Percentiles rank a stretch among this genome's conserved stretches.
Evolutionary conservation across 2,329 filamentous ascomycete species (phyloP).

Genomic region (Pseudogymnoascus sp.): DNA sequence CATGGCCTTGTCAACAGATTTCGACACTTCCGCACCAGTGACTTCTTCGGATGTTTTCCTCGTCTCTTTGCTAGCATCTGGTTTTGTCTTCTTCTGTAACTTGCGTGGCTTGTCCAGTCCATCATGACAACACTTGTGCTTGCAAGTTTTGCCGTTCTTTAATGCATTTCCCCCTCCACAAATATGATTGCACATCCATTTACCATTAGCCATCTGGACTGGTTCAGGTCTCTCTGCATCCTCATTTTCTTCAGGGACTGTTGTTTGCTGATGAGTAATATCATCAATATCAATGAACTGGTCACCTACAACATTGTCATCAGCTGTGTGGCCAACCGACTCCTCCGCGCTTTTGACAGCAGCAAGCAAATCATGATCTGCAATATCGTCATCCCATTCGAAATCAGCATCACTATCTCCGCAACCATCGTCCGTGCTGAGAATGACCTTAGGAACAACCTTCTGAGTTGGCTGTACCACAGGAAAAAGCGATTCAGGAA

Average conservation of each 20-base stretch:
- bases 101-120: constrained; percentile 54
- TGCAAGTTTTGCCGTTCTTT: constrained; percentile 43
- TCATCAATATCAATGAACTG: constrained; percentile 46
- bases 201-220: constrained; percentile 55
- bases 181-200: constrained; percentile 63
- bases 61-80: neutral
- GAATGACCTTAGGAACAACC: constrained; percentile 1
- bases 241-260: neutral
- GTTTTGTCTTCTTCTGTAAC: neutral
- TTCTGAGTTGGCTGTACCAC: neutral
- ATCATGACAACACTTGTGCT: constrained; percentile 64
- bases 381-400: constrained; percentile 25
- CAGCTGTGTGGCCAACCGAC: constrained; percentile 17
- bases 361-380: constrained; percentile 36
- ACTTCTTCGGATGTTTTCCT: neutral
- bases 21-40: neutral
- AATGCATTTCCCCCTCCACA: constrained; percentile 40
- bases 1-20: neutral
- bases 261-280: constrained; percentile 35
- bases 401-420: constrained; percentile 24
- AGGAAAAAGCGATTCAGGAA: constrained; percentile 30
- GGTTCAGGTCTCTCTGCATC: constrained; percentile 30
- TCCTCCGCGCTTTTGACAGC: constrained; percentile 23
- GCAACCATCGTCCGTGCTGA: neutral
- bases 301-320: constrained; percentile 27